A percentile compares a stretch with the other conserved stretches of the same genome.
phyloP scores from a whole-genome alignment of 306 rosid species.

The Bauhinia variegata region DNA sequence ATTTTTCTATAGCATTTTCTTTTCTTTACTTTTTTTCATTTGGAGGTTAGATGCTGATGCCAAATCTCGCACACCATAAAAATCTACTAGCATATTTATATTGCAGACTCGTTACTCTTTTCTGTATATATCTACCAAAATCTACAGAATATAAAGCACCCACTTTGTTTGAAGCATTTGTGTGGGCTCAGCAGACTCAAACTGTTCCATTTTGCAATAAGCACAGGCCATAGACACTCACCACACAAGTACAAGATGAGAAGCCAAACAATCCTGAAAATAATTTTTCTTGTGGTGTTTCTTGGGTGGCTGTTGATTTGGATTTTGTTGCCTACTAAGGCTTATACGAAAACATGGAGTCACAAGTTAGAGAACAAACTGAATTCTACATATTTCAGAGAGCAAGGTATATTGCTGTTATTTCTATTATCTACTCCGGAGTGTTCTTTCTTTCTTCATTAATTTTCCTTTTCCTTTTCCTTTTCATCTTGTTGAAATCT shows the following conservation, averaged over 20 bases:
- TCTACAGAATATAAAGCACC: too few species aligned
- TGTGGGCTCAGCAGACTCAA: too few species aligned
- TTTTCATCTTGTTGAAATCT: too few species aligned
- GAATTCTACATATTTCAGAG: slow-evolving; percentile 56
- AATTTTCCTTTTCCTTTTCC: too few species aligned
- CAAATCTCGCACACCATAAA: too few species aligned
- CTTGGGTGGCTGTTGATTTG: slow-evolving; percentile 59
- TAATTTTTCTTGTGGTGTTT: slow-evolving; percentile 43
- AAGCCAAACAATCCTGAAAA: slow-evolving; percentile 30
- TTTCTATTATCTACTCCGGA: background rate
- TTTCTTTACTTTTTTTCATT: too few species aligned
- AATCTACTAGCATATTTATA: too few species aligned
- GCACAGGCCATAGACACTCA: background rate
- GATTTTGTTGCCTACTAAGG: slow-evolving; percentile 60
- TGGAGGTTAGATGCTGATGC: too few species aligned
- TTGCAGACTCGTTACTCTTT: too few species aligned
- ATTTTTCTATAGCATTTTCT: too few species aligned
- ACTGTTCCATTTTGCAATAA: background rate
- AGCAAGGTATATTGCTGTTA: slow-evolving; percentile 43
- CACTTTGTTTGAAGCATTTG: too few species aligned
- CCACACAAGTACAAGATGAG: slow-evolving; percentile 15
- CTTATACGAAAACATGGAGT: slow-evolving; percentile 46
- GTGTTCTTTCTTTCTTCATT: background rate
- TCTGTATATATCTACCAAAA: too few species aligned
- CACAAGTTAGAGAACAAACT: slow-evolving; percentile 42